These are phyloP conservation scores for Tolypocladium album DNA, from an alignment of 2,329 filamentous ascomycete species.

Conservation along the genomic window DNA sequence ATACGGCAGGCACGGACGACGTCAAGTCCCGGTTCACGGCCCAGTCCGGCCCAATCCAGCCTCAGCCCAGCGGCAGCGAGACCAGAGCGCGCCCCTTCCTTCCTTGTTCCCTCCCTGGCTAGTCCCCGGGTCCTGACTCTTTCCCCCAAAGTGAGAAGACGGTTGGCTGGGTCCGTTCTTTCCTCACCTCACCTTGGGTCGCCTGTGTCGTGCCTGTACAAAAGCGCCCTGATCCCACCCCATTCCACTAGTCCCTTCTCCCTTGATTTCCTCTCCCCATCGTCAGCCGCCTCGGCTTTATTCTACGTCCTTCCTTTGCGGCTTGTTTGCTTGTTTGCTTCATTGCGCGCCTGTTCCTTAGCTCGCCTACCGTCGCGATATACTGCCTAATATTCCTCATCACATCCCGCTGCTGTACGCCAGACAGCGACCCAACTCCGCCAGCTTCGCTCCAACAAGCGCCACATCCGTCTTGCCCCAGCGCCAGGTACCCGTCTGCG, in stretches of 20 bases:
- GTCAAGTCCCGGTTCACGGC: background rate
- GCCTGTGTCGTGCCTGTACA: constrained; percentile 4
- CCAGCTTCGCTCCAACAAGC: constrained; percentile 1
- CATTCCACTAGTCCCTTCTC: constrained; percentile 3
- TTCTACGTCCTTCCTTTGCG: background rate
- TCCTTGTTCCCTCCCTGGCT: constrained; percentile 3
- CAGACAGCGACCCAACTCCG: background rate
- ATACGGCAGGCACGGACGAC: background rate
- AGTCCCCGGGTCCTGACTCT: constrained; percentile 4
- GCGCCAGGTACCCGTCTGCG: constrained; percentile 12
- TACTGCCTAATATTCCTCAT: background rate
- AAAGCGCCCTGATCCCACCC: constrained; percentile 9
- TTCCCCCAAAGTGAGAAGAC: background rate
- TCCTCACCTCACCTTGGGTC: constrained; percentile 1
- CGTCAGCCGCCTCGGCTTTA: constrained; percentile 3
- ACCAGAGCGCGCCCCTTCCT: background rate
- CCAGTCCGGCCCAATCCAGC: background rate
- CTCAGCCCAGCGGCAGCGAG: background rate
- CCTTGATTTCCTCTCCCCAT: constrained; percentile 3
- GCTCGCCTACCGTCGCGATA: background rate
- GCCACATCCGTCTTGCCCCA: constrained; percentile 7
- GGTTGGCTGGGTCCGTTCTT: constrained; percentile 3
- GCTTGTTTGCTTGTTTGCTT: constrained; percentile 1
- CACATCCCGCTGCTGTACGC: background rate
- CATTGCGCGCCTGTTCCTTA: background rate